These are phyloP conservation scores for Arthroderma sp. DNA, from an alignment of 2,329 filamentous ascomycete species.

Conservation along the genomic window DNA sequence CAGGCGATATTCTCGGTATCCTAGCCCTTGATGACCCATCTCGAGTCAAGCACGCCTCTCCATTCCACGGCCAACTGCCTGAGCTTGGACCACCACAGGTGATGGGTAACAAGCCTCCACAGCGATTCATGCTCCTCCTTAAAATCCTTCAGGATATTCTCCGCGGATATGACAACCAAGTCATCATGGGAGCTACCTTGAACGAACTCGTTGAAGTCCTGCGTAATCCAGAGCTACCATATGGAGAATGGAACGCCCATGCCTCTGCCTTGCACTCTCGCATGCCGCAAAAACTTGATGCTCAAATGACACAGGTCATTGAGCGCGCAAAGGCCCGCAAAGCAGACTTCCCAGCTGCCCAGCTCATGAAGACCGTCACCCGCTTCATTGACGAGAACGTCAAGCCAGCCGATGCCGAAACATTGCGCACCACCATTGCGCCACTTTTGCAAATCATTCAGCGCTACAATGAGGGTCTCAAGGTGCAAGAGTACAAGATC, in stretches of 20 bases:
- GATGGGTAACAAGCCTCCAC: conserved; percentile 79
- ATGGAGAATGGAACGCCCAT: conserved; percentile 91
- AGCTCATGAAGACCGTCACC: conserved; percentile 66
- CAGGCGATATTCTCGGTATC: conserved; percentile 97
- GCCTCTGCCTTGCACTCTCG: conserved; percentile 93
- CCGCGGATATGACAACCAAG: conserved; percentile 88
- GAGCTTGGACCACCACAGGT: conserved; percentile 76
- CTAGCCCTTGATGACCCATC: conserved; percentile 88
- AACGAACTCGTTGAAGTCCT: conserved; percentile 85
- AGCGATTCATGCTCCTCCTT: conserved; percentile 67
- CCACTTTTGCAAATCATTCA: conserved; percentile 69
- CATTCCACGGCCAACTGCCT: conserved; percentile 83
- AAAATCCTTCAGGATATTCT: conserved; percentile 78
- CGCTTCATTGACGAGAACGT: conserved; percentile 87
- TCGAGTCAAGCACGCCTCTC: conserved; percentile 90
- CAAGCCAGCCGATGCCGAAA: conserved; percentile 55
- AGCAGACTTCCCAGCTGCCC: conserved; percentile 83
- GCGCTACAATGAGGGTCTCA: conserved; percentile 74
- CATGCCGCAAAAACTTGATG: conserved; percentile 89
- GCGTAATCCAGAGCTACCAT: conserved; percentile 78
- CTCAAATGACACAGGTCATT: conserved; percentile 69
- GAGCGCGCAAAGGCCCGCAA: conserved; percentile 68
- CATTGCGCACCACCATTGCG: conserved; percentile 59
- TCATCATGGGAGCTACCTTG: conserved; percentile 80
- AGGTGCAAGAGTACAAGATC: conserved; percentile 75